These are phyloP conservation scores for Aureobasidium sp. DNA, from an alignment of 2,329 filamentous ascomycete genomes.

Conservation along the genomic window DNA sequence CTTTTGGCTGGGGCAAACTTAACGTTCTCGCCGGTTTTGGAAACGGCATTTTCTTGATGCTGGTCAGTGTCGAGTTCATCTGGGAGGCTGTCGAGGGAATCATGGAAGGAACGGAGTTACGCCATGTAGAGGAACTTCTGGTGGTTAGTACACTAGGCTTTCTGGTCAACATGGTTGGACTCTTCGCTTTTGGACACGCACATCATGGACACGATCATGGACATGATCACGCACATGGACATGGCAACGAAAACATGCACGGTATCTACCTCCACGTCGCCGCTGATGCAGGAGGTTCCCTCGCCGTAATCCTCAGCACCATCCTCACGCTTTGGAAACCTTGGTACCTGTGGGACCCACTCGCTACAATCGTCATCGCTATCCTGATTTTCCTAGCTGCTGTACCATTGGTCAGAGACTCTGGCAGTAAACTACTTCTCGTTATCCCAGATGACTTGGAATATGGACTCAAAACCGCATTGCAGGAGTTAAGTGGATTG, in stretches of 20 bases:
- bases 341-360: slow-evolving; percentile 90
- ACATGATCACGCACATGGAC: slow-evolving; percentile 55
- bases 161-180: slow-evolving; percentile 83
- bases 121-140: slow-evolving; percentile 77
- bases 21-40: slow-evolving; percentile 94
- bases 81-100: slow-evolving; percentile 89
- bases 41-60: slow-evolving; percentile 90
- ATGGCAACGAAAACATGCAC: slow-evolving; percentile 95
- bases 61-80: slow-evolving; percentile 92
- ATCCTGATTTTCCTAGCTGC: slow-evolving; percentile 89
- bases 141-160: slow-evolving; percentile 82
- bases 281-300: slow-evolving; percentile 88
- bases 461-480: slow-evolving; percentile 76
- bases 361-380: slow-evolving; percentile 90
- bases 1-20: slow-evolving; percentile 94
- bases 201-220: slow-evolving; percentile 40
- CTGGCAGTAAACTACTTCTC: slow-evolving; percentile 74
- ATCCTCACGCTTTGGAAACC: slow-evolving; percentile 77
- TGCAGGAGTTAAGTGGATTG: slow-evolving; percentile 75
- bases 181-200: slow-evolving; percentile 67
- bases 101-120: slow-evolving; percentile 73
- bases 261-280: slow-evolving; percentile 95
- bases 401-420: slow-evolving; percentile 76
- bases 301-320: slow-evolving; percentile 89
- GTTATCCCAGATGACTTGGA: slow-evolving; percentile 79